These are phyloP conservation scores for Tricholoma terreum DNA, from an alignment of 768 basidiomycete species.

Conservation along the genomic window DNA sequence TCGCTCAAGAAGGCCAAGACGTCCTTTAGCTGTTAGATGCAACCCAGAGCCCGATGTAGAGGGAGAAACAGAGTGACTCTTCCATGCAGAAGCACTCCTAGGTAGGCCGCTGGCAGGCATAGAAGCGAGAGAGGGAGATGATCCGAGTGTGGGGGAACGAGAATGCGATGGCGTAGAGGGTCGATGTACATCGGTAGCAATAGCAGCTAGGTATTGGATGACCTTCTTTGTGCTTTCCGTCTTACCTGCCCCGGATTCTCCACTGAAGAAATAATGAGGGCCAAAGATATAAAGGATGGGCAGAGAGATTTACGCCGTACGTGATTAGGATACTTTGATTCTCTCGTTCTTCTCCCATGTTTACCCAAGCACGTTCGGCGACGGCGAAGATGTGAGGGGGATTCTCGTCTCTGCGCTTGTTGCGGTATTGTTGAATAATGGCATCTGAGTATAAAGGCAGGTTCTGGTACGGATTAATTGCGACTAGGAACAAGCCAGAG, in stretches of 20 bases:
- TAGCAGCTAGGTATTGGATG: slow-evolving; percentile 97
- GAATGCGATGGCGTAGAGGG: slow-evolving; percentile 59
- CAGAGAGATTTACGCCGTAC: slow-evolving; percentile 44
- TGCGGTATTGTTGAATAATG: slow-evolving; percentile 88
- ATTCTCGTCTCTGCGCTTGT: slow-evolving; percentile 85
- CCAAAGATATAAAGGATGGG: neutral
- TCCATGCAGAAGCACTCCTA: slow-evolving; percentile 58
- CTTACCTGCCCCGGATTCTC: slow-evolving; percentile 98
- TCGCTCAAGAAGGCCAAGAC: slow-evolving; percentile 86
- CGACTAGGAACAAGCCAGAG: slow-evolving; percentile 95
- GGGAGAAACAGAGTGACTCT: slow-evolving; percentile 44
- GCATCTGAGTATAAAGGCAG: slow-evolving; percentile 89
- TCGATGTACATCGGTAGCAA: slow-evolving; percentile 77
- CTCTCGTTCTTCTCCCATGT: slow-evolving; percentile 96
- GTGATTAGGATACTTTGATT: slow-evolving; percentile 98
- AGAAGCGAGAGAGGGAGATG: slow-evolving; percentile 44
- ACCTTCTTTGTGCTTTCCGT: slow-evolving; percentile 99
- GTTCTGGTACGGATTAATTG: slow-evolving; percentile 94
- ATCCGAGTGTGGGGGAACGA: slow-evolving; percentile 59
- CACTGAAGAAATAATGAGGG: slow-evolving; percentile 44
- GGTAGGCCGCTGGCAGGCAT: slow-evolving; percentile 71
- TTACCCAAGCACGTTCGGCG: slow-evolving; percentile 96
- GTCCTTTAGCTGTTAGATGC: slow-evolving; percentile 59
- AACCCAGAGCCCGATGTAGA: slow-evolving; percentile 43
- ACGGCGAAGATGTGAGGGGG: slow-evolving; percentile 97